Conservation (phyloP, 1,284 basidiomycete genomes). For the Ceratobasidium sp. region DNA sequence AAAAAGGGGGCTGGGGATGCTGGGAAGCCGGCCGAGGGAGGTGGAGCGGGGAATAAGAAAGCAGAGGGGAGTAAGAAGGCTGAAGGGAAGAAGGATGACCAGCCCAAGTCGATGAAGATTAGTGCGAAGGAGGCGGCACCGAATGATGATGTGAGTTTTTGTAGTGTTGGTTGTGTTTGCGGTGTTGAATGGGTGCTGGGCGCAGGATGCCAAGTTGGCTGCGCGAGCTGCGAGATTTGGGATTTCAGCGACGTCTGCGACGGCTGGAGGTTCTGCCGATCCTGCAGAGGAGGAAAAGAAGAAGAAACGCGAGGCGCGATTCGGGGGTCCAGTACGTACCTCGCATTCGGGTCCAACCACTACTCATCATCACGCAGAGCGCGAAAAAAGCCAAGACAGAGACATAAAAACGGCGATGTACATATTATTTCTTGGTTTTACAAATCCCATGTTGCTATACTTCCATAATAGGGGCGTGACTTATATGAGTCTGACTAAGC, state of each 20-base stretch:
- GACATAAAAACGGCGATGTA: conserved; percentile 9
- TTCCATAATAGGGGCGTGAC: conserved; percentile 29
- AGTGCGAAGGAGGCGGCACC: conserved; percentile 42
- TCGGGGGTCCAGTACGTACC: conserved; percentile 46
- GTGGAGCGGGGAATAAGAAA: conserved; percentile 7
- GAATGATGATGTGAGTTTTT: conserved; percentile 35
- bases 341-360: neutral
- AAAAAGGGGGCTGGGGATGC: neutral
- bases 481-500: conserved; percentile 32
- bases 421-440: neutral
- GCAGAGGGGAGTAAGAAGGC: neutral
- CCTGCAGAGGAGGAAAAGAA: conserved; percentile 49
- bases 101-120: conserved; percentile 29
- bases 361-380: conserved; percentile 3
- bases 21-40: neutral
- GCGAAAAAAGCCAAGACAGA: conserved; percentile 47
- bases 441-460: neutral
- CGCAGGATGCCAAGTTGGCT: conserved; percentile 40
- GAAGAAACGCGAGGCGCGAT: conserved; percentile 49
- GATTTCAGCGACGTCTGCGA: neutral
- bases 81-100: neutral
- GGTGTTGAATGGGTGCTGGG: neutral
- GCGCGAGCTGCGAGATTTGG: conserved; percentile 38
- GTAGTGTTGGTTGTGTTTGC: neutral
- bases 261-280: conserved; percentile 21